Evolutionary conservation across 169 alveolate genomes (phyloP).

Genomic region (Besnoitia besnoiti): DNA sequence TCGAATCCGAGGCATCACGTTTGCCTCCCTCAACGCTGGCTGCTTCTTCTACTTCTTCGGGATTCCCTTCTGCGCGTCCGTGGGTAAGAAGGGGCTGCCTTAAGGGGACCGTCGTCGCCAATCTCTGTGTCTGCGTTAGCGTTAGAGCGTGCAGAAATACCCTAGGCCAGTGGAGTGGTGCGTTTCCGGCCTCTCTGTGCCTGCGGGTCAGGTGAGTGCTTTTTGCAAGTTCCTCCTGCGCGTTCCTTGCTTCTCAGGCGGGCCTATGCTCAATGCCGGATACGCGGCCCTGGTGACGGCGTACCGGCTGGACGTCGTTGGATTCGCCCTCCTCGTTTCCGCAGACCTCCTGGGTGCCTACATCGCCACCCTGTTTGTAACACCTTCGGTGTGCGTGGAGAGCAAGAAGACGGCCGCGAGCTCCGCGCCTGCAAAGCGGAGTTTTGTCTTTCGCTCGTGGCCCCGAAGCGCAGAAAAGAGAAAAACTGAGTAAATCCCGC

Average conservation of each 20-base stretch:
- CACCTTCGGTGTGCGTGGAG: neutral
- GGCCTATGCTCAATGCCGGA: conserved; percentile 14
- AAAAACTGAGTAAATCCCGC: neutral
- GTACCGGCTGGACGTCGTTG: conserved; percentile 7
- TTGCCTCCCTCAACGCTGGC: neutral
- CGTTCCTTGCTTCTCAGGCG: neutral
- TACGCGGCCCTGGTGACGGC: conserved; percentile 24
- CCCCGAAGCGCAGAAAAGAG: neutral
- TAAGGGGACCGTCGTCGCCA: neutral
- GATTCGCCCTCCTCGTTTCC: neutral
- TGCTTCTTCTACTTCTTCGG: conserved; percentile 29
- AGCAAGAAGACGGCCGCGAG: neutral
- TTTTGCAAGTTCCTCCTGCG: neutral
- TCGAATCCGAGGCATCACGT: neutral
- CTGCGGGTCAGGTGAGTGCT: too few relatives aligned
- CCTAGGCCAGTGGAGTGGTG: neutral
- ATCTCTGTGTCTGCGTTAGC: neutral
- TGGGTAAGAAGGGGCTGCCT: neutral
- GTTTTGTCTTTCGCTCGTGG: neutral
- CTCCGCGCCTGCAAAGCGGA: neutral
- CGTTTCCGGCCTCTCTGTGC: neutral
- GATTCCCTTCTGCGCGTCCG: neutral
- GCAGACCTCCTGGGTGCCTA: neutral
- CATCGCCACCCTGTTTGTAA: neutral
- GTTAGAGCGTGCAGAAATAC: neutral